Conservation (phyloP, 352 stramenopile species). For the Aphanomyces cochlioides region DNA sequence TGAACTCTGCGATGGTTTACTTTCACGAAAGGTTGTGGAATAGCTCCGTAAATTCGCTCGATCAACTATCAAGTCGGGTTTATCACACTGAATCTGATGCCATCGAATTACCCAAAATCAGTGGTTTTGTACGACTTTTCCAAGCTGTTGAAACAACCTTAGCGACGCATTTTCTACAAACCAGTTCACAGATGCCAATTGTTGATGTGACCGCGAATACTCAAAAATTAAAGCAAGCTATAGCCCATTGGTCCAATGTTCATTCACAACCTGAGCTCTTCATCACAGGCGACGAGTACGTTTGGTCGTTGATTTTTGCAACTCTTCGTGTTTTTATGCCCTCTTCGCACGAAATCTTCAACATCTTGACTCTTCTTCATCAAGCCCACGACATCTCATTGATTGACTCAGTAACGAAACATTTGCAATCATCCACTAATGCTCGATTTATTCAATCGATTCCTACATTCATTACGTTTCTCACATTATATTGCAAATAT, state of each 20-base stretch:
- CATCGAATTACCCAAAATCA: neutral
- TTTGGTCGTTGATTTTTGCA: slow-evolving; percentile 47
- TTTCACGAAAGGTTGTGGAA: slow-evolving; percentile 76
- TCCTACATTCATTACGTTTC: slow-evolving; percentile 39
- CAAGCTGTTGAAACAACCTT: slow-evolving; percentile 29
- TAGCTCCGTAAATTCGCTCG: slow-evolving; percentile 75
- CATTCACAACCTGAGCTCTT: slow-evolving; percentile 3
- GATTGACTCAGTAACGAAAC: slow-evolving; percentile 22
- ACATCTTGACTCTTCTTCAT: slow-evolving; percentile 28
- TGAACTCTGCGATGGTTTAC: slow-evolving; percentile 61
- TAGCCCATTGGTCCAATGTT: slow-evolving; percentile 4
- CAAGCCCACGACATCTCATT: slow-evolving; percentile 31
- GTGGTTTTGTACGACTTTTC: slow-evolving; percentile 16
- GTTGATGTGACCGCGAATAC: slow-evolving; percentile 21
- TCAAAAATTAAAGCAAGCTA: slow-evolving; percentile 16
- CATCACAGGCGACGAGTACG: slow-evolving; percentile 33
- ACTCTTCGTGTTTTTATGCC: slow-evolving; percentile 57
- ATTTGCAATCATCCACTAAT: slow-evolving; percentile 15
- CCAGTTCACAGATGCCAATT: slow-evolving; percentile 13
- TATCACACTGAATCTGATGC: slow-evolving; percentile 22
- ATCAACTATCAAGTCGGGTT: slow-evolving; percentile 33
- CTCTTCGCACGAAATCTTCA: slow-evolving; percentile 21
- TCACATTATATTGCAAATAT: slow-evolving; percentile 41
- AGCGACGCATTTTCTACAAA: slow-evolving; percentile 22
- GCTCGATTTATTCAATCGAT: slow-evolving; percentile 33